A percentile compares a stretch with the other conserved stretches of the same genome.
Evolutionary conservation across 1,284 basidiomycete species (phyloP).

Genomic region (Irpex lacteus): DNA sequence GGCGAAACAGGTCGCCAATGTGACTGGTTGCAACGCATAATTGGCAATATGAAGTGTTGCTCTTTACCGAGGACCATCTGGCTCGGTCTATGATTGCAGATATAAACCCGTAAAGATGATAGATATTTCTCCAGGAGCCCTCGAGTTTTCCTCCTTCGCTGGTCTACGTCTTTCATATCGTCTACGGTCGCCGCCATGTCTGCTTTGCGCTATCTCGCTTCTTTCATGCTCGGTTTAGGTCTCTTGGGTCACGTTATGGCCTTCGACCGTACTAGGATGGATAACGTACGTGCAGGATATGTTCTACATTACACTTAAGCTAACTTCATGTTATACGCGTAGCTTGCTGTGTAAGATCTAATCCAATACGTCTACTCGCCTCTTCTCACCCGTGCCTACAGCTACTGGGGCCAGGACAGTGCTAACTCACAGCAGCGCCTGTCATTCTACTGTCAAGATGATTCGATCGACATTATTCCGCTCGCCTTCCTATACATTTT

Average conservation of each 20-base stretch:
- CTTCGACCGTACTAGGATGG: constrained; percentile 27
- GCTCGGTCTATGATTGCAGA: background rate
- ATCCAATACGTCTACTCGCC: background rate
- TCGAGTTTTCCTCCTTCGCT: constrained; percentile 7
- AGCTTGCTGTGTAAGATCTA: constrained; percentile 21
- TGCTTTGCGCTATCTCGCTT: constrained; percentile 16
- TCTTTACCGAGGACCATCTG: background rate
- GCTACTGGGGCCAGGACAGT: constrained; percentile 47
- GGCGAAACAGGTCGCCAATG: constrained; percentile 5
- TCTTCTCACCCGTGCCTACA: constrained; percentile 7
- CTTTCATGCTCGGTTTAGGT: constrained; percentile 19
- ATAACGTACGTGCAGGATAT: constrained; percentile 24
- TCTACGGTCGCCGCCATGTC: constrained; percentile 11
- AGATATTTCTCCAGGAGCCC: constrained; percentile 1
- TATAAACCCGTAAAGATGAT: constrained; percentile 6
- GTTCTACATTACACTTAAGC: background rate
- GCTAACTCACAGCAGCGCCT: constrained; percentile 44
- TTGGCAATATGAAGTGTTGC: constrained; percentile 1
- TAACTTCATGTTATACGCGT: background rate
- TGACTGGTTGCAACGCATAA: background rate
- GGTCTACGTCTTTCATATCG: constrained; percentile 9
- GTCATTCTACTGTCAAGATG: constrained; percentile 46
- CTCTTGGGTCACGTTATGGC: constrained; percentile 19
- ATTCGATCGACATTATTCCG: constrained; percentile 48
- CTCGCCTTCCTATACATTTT: constrained; percentile 58